Evolutionary conservation across 1,284 basidiomycete genomes (phyloP).

Genomic region (Cutaneotrichosporon arboriforme): DNA sequence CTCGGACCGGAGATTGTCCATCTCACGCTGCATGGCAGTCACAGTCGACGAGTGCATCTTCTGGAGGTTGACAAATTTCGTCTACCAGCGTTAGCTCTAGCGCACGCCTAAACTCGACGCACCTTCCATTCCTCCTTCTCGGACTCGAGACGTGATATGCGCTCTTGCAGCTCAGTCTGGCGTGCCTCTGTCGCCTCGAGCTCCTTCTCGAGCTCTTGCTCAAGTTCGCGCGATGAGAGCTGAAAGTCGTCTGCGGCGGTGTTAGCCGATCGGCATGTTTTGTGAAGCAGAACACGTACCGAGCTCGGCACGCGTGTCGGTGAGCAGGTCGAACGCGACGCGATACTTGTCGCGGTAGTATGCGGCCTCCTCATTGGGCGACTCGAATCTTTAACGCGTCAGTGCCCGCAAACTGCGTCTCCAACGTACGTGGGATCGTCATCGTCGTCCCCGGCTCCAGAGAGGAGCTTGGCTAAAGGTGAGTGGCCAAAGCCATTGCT

Average conservation of each 20-base stretch:
- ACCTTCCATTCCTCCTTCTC: conserved; percentile 95
- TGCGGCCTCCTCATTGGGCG: conserved; percentile 40
- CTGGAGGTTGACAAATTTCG: conserved; percentile 81
- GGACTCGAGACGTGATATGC: conserved; percentile 64
- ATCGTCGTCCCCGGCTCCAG: conserved; percentile 19
- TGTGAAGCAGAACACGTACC: conserved; percentile 24
- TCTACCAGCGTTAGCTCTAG: conserved; percentile 53
- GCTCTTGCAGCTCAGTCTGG: conserved; percentile 72
- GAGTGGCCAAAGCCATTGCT: not conserved
- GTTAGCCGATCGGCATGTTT: not conserved
- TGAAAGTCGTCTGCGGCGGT: conserved; percentile 69
- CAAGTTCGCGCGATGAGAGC: conserved; percentile 81
- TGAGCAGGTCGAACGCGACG: conserved; percentile 74
- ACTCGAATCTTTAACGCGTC: conserved; percentile 38
- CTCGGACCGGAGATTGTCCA: conserved; percentile 72
- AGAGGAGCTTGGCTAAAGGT: not conserved
- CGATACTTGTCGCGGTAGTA: conserved; percentile 82
- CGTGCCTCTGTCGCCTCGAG: conserved; percentile 78
- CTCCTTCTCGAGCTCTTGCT: conserved; percentile 86
- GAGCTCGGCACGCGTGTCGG: conserved; percentile 77
- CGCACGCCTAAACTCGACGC: conserved; percentile 16
- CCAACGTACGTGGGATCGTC: conserved; percentile 26
- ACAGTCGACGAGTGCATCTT: conserved; percentile 83
- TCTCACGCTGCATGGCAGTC: conserved; percentile 57
- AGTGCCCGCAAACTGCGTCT: not conserved